Evolutionary conservation across 2,329 filamentous ascomycete genomes (phyloP), one percentile per base, ranked within the genome.

Genomic region (Mycosphaerella sp.): DNA sequence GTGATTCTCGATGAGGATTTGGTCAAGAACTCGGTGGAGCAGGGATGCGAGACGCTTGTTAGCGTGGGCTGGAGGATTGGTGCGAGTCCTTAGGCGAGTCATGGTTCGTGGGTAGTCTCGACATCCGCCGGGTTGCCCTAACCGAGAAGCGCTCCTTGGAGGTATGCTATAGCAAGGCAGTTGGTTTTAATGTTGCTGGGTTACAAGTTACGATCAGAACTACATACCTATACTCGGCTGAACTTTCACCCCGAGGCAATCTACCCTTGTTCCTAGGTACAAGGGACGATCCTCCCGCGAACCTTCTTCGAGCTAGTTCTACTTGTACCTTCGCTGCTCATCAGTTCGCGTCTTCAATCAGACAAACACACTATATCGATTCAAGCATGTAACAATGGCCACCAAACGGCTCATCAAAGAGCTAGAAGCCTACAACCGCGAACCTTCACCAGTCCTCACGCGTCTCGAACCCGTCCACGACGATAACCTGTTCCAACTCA

Each of bases 391-490:
- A 42, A 32, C 25, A 12, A 67, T 67, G 65, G 64, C 66, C 10
- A 74, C 75, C n/a, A 81, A 82, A 64, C 77, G 81, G 25, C 74
- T 84, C 51, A 72, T 81, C 62, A 77, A 77, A 60, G 81, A 84
- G 67, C 71, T 84, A n/a, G 75, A 79, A 61, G 73, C 76, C 34
- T 81, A 81, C 66, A 69, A 75, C 35, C 71, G 70, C 50, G 72
- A 75, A 17, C 80, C 80, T 2, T 81, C 80, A 51, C 73, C 80
- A 37, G 75, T 74, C 14, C 71, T 82, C 14, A 66, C 79, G 1
- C 74, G 77, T 53, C 75, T 84, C 4, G 77, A 78, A 8, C 80
- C 80, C 2, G 65, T 76, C 30, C 72, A 71, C 57, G 80, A 83
- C 53, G 71, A 77, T 44, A 75, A 84, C 58, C 65, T 85, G 21